phyloP scores from a whole-genome alignment of 2,329 filamentous ascomycete genomes.

The Pezicula carpinea region DNA sequence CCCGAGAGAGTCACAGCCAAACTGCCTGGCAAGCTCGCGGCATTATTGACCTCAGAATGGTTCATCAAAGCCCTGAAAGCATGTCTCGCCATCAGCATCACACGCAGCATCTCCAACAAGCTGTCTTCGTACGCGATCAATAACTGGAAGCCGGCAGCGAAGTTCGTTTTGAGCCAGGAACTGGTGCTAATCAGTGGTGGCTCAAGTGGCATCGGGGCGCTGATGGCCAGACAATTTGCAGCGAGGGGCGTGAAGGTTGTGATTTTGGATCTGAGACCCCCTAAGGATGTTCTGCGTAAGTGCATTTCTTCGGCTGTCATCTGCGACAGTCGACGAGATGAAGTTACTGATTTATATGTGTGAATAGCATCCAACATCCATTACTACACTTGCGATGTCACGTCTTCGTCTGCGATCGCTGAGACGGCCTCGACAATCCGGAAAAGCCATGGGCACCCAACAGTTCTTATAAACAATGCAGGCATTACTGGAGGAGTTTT shows the following conservation, averaged over 20 bases:
- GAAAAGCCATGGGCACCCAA: conserved; percentile 55
- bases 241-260: conserved; percentile 61
- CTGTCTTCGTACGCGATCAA: conserved; percentile 45
- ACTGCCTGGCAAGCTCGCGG: conserved; percentile 13
- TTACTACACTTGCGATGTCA: conserved; percentile 66
- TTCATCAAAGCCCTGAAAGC: conserved; percentile 14
- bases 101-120: conserved; percentile 42
- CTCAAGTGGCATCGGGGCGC: conserved; percentile 65
- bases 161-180: conserved; percentile 61
- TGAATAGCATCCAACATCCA: conserved; percentile 46
- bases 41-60: conserved; percentile 12
- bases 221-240: conserved; percentile 59
- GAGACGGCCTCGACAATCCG: conserved; percentile 48
- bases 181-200: conserved; percentile 73
- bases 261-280: conserved; percentile 62
- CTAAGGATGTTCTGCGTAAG: conserved; percentile 30
- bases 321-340: background rate
- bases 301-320: background rate
- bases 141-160: conserved; percentile 43
- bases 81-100: conserved; percentile 47
- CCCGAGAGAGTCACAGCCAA: conserved; percentile 17
- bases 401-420: conserved; percentile 48
- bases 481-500: conserved; percentile 54
- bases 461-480: conserved; percentile 69
- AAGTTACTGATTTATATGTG: background rate